These are phyloP conservation scores for Candida saitoana DNA, from an alignment of 805 yeast species.

Conservation along the genomic window DNA sequence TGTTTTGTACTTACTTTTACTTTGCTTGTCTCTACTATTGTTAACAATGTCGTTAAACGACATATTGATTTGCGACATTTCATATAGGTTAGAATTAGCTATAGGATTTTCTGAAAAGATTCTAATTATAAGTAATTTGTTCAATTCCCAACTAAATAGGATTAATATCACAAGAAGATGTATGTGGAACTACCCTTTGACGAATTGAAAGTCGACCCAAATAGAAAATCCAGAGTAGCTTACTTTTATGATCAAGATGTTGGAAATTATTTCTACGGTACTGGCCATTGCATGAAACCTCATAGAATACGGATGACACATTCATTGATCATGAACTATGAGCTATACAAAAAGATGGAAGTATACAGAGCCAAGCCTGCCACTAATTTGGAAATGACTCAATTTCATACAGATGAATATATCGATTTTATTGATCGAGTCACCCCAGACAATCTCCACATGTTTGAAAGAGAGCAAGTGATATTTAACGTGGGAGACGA, in stretches of 20 bases:
- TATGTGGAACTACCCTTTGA: slow-evolving; percentile 44
- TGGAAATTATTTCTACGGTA: slow-evolving; percentile 96
- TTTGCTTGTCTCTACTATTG: no score
- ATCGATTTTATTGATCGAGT: slow-evolving; percentile 88
- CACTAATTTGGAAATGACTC: slow-evolving; percentile 95
- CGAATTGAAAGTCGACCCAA: slow-evolving; percentile 38
- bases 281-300: slow-evolving; percentile 99
- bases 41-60: neutral
- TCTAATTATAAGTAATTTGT: no score
- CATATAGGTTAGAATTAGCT: neutral
- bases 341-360: slow-evolving; percentile 94
- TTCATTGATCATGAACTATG: slow-evolving; percentile 93
- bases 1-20: no score
- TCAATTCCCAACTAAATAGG: no score
- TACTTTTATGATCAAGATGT: slow-evolving; percentile 67
- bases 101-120: neutral
- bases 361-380: slow-evolving; percentile 97
- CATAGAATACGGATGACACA: slow-evolving; percentile 99
- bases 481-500: slow-evolving; percentile 97
- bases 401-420: slow-evolving; percentile 96
- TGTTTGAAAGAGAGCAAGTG: slow-evolving; percentile 81
- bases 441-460: slow-evolving; percentile 85
- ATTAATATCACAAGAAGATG: no score
- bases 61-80: neutral
- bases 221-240: slow-evolving; percentile 39